Evolutionary conservation across 352 stramenopile genomes (phyloP).

Genomic region (Phytophthora fragariae): DNA sequence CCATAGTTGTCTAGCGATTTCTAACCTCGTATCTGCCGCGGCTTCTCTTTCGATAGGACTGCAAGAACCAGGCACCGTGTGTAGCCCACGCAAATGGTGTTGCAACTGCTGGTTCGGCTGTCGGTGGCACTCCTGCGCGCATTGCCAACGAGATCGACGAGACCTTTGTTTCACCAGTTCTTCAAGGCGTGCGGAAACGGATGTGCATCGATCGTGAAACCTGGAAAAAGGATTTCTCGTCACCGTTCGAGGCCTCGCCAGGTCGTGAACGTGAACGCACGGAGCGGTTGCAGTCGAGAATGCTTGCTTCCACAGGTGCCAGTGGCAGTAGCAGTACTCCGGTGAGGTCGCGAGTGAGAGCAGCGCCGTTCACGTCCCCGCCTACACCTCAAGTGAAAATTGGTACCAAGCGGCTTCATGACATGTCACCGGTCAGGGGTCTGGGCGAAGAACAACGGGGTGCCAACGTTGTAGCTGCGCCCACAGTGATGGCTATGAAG

Average conservation of each 20-base stretch:
- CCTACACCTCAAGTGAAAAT: constrained; percentile 28
- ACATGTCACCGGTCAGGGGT: constrained; percentile 35
- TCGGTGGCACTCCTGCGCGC: constrained; percentile 29
- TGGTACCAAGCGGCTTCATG: constrained; percentile 23
- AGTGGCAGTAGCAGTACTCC: neutral
- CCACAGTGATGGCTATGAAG: constrained; percentile 18
- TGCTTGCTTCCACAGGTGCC: constrained; percentile 33
- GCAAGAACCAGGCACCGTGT: constrained; percentile 78
- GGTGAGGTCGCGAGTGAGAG: constrained; percentile 33
- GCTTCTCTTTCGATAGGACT: constrained; percentile 53
- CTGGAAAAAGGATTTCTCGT: constrained; percentile 76
- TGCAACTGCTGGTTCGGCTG: constrained; percentile 23
- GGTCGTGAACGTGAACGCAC: constrained; percentile 56
- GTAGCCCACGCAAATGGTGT: constrained; percentile 45
- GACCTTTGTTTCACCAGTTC: constrained; percentile 68
- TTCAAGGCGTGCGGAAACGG: constrained; percentile 62
- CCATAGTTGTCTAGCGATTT: neutral
- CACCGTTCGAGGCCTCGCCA: constrained; percentile 67
- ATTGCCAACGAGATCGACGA: constrained; percentile 52
- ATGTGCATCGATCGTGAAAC: constrained; percentile 74
- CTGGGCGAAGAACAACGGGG: constrained; percentile 21
- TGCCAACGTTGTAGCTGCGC: neutral
- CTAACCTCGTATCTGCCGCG: constrained; percentile 5
- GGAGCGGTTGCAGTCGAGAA: constrained; percentile 57
- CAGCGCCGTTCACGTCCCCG: constrained; percentile 24